Evolutionary conservation across 306 rosid genomes (phyloP).

Genomic region (Cicer cuneatum): DNA sequence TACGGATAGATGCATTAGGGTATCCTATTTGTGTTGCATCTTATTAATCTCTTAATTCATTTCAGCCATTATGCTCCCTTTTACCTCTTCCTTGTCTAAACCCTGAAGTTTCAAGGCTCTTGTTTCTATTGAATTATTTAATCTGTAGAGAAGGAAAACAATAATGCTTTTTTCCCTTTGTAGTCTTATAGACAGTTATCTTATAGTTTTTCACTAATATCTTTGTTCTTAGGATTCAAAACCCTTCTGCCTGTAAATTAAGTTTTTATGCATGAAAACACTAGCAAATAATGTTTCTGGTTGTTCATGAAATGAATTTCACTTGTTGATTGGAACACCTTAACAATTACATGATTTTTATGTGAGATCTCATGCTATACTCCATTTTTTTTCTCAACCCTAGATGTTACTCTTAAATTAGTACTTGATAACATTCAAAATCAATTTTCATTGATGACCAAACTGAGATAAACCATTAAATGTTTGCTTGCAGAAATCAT

Average conservation of each 20-base stretch:
- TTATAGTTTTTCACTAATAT: neutral
- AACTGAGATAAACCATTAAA: slow-evolving; percentile 34
- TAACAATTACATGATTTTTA: neutral
- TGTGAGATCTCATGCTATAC: neutral
- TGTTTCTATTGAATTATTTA: neutral
- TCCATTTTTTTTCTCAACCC: neutral
- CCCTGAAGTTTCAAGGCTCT: neutral
- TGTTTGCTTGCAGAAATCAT: slow-evolving; percentile 71
- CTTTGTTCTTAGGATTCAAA: neutral
- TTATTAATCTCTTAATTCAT: neutral
- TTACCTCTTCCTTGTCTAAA: neutral
- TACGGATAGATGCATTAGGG: neutral
- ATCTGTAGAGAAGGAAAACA: neutral
- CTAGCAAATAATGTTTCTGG: slow-evolving; percentile 9
- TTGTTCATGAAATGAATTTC: slow-evolving; percentile 9
- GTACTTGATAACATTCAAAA: neutral
- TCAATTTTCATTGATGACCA: neutral
- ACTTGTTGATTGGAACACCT: neutral
- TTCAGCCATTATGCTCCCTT: neutral
- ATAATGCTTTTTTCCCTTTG: neutral
- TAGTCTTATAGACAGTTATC: neutral
- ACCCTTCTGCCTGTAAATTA: neutral
- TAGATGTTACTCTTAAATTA: slow-evolving; percentile 1
- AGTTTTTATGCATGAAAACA: neutral
- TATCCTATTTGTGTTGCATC: neutral